Base-by-base conservation (phyloP, 2,329 filamentous ascomycete genomes). In the Cordyceps cateniannulata region DNA sequence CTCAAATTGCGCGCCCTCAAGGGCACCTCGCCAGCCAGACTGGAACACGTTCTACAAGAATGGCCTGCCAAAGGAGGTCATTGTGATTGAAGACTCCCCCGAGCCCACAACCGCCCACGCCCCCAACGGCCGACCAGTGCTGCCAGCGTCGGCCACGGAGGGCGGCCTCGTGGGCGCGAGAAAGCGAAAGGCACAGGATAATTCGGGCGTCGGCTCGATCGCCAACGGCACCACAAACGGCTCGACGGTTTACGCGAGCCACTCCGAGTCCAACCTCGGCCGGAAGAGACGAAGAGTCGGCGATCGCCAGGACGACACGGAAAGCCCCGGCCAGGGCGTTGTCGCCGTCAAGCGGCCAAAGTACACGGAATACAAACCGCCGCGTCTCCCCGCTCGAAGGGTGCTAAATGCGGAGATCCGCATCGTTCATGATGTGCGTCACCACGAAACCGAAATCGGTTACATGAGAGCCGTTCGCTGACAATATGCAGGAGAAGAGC, bases 41-140 rank as follows among this genome's bases (percentile, higher is more conserved):
- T 91, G 88, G 88, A 78, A 82, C 60, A 82, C 83, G 63, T 91
- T 90, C 68, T 91, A 90, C 72, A 87, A 87, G 71, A 90, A 91
- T 72, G 88, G 88, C 9, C 74, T 89, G 29, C 88, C 88, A 9
- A 86, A 89, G 69, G 88, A 91, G 74, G 84, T 91, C 68, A 91
- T 91, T 70, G 84, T 91, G 65, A 91, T 91, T 68, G 83, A 86
- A 65, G 85, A 90, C 72, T 84, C 83, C 8, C 86, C 86, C 56
- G 77, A 78, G 56, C 77, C 77, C 54, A 75, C 79, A 27, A 51
- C 66, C 27, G 48, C 12, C 35, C 24, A 51, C 16, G 22, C 47
- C 14, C 3, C 29, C 16, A n/a, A n/a, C n/a, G 24, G 22, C 58
- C 27, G 50, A 24, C 50, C 50, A 9, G 29, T 24, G 20, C 50